Base-by-base conservation (phyloP, 768 basidiomycete genomes). In the Mycena haematopus region DNA sequence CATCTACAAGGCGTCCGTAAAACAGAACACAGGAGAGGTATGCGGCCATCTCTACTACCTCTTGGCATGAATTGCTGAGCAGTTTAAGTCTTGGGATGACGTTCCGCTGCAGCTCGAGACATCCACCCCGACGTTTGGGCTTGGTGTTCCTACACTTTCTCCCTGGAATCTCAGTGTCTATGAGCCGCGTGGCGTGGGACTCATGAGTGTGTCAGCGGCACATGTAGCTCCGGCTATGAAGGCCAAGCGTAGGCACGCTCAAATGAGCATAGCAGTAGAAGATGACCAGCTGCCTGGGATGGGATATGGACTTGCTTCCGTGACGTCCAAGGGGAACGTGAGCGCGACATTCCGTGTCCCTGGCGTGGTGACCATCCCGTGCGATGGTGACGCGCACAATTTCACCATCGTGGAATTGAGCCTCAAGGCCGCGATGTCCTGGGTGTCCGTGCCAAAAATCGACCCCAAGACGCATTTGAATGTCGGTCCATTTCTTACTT, bases 1-100 rank as follows among this genome's bases (percentile, higher is more conserved):
- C 2, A 63, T 76, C 2, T 81, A 82, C 70, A 81, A 80, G 62
- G 80, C 77, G 0, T 62, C 69, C 6, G 73, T 82, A 24, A 72
- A 68, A 1, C 80, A 82, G 63, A 69, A 56, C 29, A 79, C 79
- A 1, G 79, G 77, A 21, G 80, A 82, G 73, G 80, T 76, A 29
- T 8, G 54, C 19, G 11, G 13, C 11, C 25, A 42, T 8, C 31
- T 22, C 5, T 6, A 19, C 11, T 27, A n/a, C 10, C 27, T 3
- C 24, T 36, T 4, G 9, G 29, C 19, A 21, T 35, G 2, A 22
- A 22, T 42, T 29, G 24, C 38, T 42, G 15, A 54, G 17, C 52
- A 21, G 29, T 21, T 31, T 51, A 60, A 78, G 79, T 65, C 72
- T 10, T 82, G 80, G 80, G 68, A 69, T 5, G 73, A 80, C 44